These are phyloP conservation scores for Hippophae tibetana DNA, from an alignment of 306 rosid species.

Conservation along the genomic window DNA sequence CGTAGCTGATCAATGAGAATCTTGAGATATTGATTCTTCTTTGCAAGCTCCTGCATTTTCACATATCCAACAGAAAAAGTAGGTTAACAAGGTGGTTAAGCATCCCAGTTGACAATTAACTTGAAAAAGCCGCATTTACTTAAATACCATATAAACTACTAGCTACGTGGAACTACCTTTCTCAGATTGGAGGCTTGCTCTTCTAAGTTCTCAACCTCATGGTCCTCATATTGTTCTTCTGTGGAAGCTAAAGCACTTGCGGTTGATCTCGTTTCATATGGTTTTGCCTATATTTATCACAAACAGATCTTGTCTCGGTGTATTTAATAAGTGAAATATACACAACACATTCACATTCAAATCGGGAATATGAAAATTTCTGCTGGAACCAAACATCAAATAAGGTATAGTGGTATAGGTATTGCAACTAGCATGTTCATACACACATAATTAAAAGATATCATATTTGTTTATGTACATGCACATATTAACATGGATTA, in stretches of 20 bases:
- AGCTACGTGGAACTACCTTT: constrained; percentile 38
- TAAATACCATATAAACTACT: neutral
- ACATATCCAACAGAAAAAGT: constrained; percentile 1
- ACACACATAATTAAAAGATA: neutral
- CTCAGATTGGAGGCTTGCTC: constrained; percentile 55
- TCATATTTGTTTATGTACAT: too few species aligned
- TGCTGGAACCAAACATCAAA: neutral
- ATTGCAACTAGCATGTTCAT: neutral
- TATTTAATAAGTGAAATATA: neutral
- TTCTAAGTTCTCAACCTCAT: constrained; percentile 69
- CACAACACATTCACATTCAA: neutral
- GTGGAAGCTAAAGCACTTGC: constrained; percentile 34
- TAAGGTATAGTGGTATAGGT: neutral
- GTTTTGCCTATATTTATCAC: constrained; percentile 38
- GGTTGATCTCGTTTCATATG: constrained; percentile 44
- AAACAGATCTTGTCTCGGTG: constrained; percentile 12
- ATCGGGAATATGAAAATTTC: neutral
- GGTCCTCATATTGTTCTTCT: constrained; percentile 48
- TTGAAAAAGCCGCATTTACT: neutral
- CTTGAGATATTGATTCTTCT: constrained; percentile 65
- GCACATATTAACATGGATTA: too few species aligned
- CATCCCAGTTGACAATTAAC: neutral
- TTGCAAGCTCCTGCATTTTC: constrained; percentile 57
- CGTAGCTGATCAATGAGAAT: constrained; percentile 74
- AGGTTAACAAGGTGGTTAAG: neutral